Base-by-base conservation (phyloP, 1,284 basidiomycete genomes). In the Ganoderma leucocontextum region DNA sequence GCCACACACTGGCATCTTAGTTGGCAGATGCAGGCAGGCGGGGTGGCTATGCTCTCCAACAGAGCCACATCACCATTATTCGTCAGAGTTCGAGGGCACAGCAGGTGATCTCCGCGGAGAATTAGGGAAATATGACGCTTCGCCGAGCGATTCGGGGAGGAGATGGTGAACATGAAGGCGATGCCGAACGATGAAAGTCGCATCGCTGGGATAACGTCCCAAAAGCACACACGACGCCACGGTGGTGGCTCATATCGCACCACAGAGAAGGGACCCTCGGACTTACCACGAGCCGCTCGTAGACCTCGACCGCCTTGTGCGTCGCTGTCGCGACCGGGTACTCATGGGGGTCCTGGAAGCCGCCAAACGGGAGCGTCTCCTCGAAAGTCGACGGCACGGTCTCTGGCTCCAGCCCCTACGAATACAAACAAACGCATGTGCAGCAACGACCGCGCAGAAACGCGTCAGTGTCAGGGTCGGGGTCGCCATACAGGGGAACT, bases 271-370 rank as follows among this genome's bases (percentile, higher is more conserved):
- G n/a, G 8, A 25, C 19, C 55, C 8, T 35, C 22, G 3, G 22
- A 84, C 91, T 73, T 74, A 92, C 90, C 65, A 97, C 91, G 33
- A 98, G 82, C 41, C 91, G 86, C 78, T 95, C 90, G 76, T 98
- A 98, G 22, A 97, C 96, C 76, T 97, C 94, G 9, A 96, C 88
- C 0, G 93, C 96, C 84, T 98, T 99, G 73, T 97, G 92, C 1
- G 90, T 91, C 2, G 95, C 95, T 0, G 96, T 99, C 10, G 96
- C 91, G 6, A 98, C 94, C 0, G 97, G 95, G 78, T 99, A 99
- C 78, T 98, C 95, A 68, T 95, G 94, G 19, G 94, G 86, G 71
- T 94, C 88, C 35, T 89, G 89, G 68, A 91, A 99, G 2, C 87
- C 86, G 22, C 82, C 81, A 60, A 93, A 84, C 0, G 89, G 84